A percentile compares a stretch with the other conserved stretches of the same genome.
Conservation (phyloP, 306 rosid species). For the Cucurbita maxima region DNA sequence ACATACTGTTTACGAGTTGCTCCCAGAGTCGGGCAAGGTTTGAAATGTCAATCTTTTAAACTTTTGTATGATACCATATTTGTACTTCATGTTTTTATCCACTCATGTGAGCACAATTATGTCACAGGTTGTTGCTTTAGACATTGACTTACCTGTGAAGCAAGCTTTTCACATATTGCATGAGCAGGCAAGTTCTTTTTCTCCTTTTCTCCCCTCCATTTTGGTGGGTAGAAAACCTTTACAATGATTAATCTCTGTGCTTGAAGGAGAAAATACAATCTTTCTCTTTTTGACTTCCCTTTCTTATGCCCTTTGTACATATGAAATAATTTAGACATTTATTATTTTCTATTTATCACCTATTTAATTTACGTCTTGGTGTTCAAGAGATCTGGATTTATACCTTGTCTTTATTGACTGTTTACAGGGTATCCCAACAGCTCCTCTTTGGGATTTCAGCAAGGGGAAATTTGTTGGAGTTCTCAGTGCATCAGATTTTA, state of each 20-base stretch:
- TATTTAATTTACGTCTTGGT: slow-evolving; percentile 6
- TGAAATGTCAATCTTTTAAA: slow-evolving; percentile 30
- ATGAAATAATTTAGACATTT: not conserved
- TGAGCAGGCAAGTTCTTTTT: slow-evolving; percentile 59
- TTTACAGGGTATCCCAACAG: slow-evolving; percentile 77
- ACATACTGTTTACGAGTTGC: slow-evolving; percentile 73
- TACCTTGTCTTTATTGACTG: slow-evolving; percentile 14
- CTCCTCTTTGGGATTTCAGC: slow-evolving; percentile 92
- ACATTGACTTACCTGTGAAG: slow-evolving; percentile 83
- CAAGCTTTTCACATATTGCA: slow-evolving; percentile 93
- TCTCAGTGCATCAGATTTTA: slow-evolving; percentile 86
- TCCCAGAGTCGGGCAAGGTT: slow-evolving; percentile 99
- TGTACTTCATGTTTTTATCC: not conserved
- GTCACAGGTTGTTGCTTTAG: slow-evolving; percentile 75
- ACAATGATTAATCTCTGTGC: not conserved
- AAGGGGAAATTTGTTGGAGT: slow-evolving; percentile 88
- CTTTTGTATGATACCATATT: slow-evolving; percentile 4
- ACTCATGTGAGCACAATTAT: slow-evolving; percentile 13
- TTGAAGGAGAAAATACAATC: not conserved
- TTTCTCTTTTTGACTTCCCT: not conserved
- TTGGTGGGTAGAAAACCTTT: not conserved
- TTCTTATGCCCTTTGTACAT: not conserved
- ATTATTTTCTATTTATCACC: not conserved
- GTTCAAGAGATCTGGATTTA: slow-evolving; percentile 11
- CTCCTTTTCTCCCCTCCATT: not conserved